Percentiles rank a stretch among this genome's conserved stretches.
Conservation (phyloP, 2,329 filamentous ascomycete species). For the Akanthomyces dipterigenus region DNA sequence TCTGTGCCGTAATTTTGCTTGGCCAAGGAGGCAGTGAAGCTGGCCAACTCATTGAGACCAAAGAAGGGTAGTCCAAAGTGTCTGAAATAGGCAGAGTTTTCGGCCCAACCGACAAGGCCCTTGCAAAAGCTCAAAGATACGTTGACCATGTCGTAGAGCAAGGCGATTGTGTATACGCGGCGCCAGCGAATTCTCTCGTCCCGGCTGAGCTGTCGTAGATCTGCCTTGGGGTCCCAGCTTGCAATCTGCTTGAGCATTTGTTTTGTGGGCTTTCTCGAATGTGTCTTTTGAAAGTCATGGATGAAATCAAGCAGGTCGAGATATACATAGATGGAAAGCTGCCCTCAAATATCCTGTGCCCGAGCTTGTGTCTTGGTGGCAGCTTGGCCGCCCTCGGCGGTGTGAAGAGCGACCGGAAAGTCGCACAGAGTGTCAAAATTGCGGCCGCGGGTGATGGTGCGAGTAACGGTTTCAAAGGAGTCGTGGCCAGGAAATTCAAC, state of each 20-base stretch:
- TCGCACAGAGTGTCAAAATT: constrained; percentile 15
- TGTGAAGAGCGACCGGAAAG: not conserved
- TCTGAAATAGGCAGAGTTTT: constrained; percentile 24
- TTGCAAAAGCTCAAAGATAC: constrained; percentile 36
- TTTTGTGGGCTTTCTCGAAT: constrained; percentile 40
- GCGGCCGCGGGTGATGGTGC: constrained; percentile 32
- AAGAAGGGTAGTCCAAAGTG: constrained; percentile 27
- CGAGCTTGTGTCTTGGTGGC: not conserved
- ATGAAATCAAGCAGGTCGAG: constrained; percentile 37
- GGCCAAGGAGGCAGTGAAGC: constrained; percentile 34
- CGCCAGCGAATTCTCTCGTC: constrained; percentile 38
- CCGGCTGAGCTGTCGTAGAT: constrained; percentile 30
- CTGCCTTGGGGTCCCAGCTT: constrained; percentile 35
- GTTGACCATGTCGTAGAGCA: constrained; percentile 46
- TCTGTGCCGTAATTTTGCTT: constrained; percentile 35
- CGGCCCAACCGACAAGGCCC: constrained; percentile 21
- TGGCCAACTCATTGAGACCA: constrained; percentile 40
- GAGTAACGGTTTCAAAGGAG: constrained; percentile 35
- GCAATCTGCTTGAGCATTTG: constrained; percentile 31
- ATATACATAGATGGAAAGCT: constrained; percentile 36
- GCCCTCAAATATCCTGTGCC: constrained; percentile 29
- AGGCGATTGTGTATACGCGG: constrained; percentile 41
- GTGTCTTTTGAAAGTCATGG: constrained; percentile 36
- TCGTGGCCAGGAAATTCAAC: constrained; percentile 39
- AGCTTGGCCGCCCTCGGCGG: not conserved